These are phyloP conservation scores for Bothriochloa decipiens DNA, from an alignment of 176 grass and related monocot genomes.

Conservation along the genomic window DNA sequence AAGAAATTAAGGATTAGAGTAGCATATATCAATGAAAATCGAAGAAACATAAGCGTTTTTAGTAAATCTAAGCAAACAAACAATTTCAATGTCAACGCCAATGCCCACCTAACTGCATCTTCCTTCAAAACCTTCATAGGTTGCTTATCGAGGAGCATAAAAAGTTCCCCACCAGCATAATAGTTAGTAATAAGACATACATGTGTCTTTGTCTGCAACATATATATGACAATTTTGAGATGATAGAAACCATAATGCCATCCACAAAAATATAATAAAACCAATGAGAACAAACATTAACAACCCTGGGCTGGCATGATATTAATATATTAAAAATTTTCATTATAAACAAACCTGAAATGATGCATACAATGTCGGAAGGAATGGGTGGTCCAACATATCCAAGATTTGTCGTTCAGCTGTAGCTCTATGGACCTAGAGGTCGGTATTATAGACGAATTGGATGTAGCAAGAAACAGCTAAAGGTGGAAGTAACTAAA, in stretches of 20 bases:
- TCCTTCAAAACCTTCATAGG: slow-evolving; percentile 80
- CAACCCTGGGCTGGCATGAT: background rate
- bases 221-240: slow-evolving; percentile 2
- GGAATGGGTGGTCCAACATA: slow-evolving; percentile 93
- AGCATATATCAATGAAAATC: background rate
- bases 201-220: slow-evolving; percentile 85
- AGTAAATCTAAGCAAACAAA: slow-evolving; percentile 9
- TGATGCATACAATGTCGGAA: slow-evolving; percentile 94
- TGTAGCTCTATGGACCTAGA: slow-evolving; percentile 92
- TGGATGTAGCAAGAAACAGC: background rate
- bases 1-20: background rate
- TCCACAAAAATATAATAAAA: slow-evolving; percentile 5
- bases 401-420: slow-evolving; percentile 89
- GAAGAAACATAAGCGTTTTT: background rate
- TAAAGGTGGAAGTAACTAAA: slow-evolving; percentile 9
- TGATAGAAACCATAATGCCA: slow-evolving; percentile 7
- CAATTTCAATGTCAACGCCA: slow-evolving; percentile 26
- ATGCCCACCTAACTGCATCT: slow-evolving; percentile 85
- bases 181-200: slow-evolving; percentile 92
- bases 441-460: background rate
- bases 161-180: slow-evolving; percentile 85
- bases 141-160: slow-evolving; percentile 84
- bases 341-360: slow-evolving; percentile 74
- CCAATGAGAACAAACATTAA: slow-evolving; percentile 15
- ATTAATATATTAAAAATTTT: background rate